Conservation (phyloP, 208 protist genomes). For the Naegleria fowleri region DNA sequence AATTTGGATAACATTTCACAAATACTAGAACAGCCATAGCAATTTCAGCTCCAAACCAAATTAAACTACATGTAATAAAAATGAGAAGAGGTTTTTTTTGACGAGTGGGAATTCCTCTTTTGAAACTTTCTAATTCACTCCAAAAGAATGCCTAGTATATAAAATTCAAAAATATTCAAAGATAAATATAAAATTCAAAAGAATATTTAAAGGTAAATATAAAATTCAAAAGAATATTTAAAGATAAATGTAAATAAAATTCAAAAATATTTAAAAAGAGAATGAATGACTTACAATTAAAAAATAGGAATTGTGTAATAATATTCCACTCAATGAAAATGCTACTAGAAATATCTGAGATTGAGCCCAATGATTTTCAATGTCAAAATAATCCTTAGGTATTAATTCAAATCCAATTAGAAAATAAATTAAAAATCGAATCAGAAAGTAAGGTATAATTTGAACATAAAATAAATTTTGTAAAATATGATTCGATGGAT, state of each 20-base stretch:
- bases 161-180: background rate
- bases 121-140: background rate
- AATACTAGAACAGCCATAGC: background rate
- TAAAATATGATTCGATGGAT: background rate
- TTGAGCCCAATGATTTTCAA: background rate
- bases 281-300: conserved; percentile 16
- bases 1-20: conserved; percentile 7
- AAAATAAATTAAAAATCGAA: background rate
- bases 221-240: background rate
- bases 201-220: too few relatives aligned
- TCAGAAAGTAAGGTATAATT: background rate
- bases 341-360: background rate
- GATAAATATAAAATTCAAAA: background rate
- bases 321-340: background rate
- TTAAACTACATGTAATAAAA: background rate
- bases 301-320: conserved; percentile 11
- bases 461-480: conserved; percentile 11
- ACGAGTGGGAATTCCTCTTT: background rate
- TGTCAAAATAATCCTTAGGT: background rate
- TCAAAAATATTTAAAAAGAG: background rate
- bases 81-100: background rate
- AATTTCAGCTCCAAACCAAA: background rate
- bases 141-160: background rate
- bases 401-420: background rate
- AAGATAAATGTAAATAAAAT: background rate